A percentile compares a stretch with the other conserved stretches of the same genome.
Evolutionary conservation across 2,329 filamentous ascomycete genomes (phyloP).

Genomic region (Pseudogymnoascus sp.): DNA sequence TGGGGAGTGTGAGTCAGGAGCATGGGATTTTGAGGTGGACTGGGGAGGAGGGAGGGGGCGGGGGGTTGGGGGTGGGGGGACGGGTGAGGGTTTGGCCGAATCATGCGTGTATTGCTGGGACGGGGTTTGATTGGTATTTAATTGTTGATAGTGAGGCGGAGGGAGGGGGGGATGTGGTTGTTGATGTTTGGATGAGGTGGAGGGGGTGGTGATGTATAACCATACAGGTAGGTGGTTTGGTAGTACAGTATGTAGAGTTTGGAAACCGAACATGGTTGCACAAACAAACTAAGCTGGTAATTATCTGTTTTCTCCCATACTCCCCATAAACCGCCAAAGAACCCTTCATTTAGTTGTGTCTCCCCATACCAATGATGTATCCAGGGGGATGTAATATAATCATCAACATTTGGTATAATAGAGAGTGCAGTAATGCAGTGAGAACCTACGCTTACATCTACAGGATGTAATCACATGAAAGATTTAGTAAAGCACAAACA

Average conservation of each 20-base stretch:
- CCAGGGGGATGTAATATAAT: too few relatives aligned
- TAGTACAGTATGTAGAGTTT: too few relatives aligned
- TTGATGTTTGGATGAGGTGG: conserved; percentile 70
- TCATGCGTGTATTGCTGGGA: conserved; percentile 69
- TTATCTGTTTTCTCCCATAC: too few relatives aligned
- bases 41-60: conserved; percentile 36
- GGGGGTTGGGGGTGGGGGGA: conserved; percentile 51
- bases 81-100: conserved; percentile 68
- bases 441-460: too few relatives aligned
- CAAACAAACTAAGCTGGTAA: too few relatives aligned
- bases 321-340: too few relatives aligned
- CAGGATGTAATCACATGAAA: not conserved
- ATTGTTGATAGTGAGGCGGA: conserved; percentile 56
- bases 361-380: too few relatives aligned
- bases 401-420: too few relatives aligned
- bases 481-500: not conserved
- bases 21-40: conserved; percentile 63
- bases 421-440: too few relatives aligned
- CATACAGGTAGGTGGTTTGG: too few relatives aligned
- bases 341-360: too few relatives aligned
- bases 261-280: too few relatives aligned
- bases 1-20: conserved; percentile 67
- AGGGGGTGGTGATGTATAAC: conserved; percentile 51
- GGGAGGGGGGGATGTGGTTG: conserved; percentile 48
- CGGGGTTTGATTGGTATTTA: conserved; percentile 63